Evolutionary conservation across 495 filamentous ascomycete species (phyloP).

Genomic region (Penicillium pulvis): DNA sequence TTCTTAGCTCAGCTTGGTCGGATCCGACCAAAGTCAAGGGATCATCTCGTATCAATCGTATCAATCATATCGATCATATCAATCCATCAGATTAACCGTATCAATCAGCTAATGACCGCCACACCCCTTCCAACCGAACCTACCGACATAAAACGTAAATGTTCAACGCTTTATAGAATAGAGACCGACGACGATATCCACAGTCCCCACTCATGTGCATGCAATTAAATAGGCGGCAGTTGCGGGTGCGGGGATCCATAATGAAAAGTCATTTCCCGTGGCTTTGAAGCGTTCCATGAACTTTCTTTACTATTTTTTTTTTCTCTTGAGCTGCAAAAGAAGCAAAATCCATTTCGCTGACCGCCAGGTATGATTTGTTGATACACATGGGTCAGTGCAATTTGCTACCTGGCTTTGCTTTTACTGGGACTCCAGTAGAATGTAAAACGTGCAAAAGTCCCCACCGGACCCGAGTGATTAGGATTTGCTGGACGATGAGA

Average conservation of each 20-base stretch:
- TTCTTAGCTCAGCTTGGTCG: not conserved
- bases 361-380: not conserved
- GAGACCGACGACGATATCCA: not conserved
- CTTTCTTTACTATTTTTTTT: not conserved
- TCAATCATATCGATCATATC: slow-evolving; percentile 7
- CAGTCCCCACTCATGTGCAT: not conserved
- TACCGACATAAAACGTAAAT: too few relatives aligned
- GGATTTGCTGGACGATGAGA: not conserved
- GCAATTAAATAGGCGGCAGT: not conserved
- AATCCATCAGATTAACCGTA: slow-evolving; percentile 2
- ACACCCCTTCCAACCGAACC: too few relatives aligned
- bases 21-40: not conserved
- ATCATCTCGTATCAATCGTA: slow-evolving; percentile 6
- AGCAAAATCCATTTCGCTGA: not conserved
- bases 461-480: not conserved
- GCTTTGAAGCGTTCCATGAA: not conserved
- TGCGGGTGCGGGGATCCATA: not conserved
- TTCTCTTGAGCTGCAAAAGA: not conserved
- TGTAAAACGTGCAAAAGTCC: too few relatives aligned
- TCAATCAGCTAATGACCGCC: slow-evolving; percentile 16
- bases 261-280: not conserved
- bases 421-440: too few relatives aligned
- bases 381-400: too few relatives aligned
- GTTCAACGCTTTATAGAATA: not conserved
- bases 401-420: too few relatives aligned